Evolutionary conservation across 352 stramenopile species (phyloP).

Genomic region (Phytophthora tentaculata): DNA sequence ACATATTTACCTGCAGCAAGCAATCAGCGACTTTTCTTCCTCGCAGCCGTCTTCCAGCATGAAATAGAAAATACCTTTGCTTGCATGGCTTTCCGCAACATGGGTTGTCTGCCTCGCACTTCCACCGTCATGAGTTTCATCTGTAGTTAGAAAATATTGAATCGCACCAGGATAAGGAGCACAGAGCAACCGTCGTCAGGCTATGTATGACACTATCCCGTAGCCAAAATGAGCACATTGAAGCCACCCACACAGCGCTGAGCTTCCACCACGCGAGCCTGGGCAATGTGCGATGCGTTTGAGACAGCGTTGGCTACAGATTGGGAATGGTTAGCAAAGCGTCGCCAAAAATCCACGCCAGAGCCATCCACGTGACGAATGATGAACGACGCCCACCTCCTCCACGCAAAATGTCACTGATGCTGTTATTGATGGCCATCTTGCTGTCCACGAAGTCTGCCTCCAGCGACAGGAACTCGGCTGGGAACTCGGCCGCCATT

Average conservation of each 20-base stretch:
- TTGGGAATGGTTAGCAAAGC: slow-evolving; percentile 18
- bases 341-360: slow-evolving; percentile 6
- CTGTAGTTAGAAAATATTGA: too few relatives aligned
- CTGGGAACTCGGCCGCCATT: slow-evolving; percentile 46
- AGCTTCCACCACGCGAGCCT: slow-evolving; percentile 71
- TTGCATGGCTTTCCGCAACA: slow-evolving; percentile 75
- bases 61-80: slow-evolving; percentile 44
- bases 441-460: slow-evolving; percentile 86
- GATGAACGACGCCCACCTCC: slow-evolving; percentile 33
- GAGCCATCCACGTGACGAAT: not conserved
- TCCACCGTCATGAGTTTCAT: slow-evolving; percentile 86
- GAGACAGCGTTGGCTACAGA: slow-evolving; percentile 37
- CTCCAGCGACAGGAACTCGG: slow-evolving; percentile 72
- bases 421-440: slow-evolving; percentile 82
- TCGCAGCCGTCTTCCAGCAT: not conserved
- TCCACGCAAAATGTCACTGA: slow-evolving; percentile 66
- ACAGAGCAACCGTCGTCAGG: slow-evolving; percentile 7
- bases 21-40: not conserved
- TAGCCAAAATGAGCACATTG: not conserved
- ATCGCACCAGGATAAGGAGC: not conserved
- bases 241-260: slow-evolving; percentile 63
- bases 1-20: slow-evolving; percentile 62
- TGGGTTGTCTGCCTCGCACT: slow-evolving; percentile 65
- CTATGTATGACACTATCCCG: not conserved
- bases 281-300: slow-evolving; percentile 57